Base-by-base conservation (phyloP, 2,329 filamentous ascomycete genomes). In the Beauveria pseudobassiana region DNA sequence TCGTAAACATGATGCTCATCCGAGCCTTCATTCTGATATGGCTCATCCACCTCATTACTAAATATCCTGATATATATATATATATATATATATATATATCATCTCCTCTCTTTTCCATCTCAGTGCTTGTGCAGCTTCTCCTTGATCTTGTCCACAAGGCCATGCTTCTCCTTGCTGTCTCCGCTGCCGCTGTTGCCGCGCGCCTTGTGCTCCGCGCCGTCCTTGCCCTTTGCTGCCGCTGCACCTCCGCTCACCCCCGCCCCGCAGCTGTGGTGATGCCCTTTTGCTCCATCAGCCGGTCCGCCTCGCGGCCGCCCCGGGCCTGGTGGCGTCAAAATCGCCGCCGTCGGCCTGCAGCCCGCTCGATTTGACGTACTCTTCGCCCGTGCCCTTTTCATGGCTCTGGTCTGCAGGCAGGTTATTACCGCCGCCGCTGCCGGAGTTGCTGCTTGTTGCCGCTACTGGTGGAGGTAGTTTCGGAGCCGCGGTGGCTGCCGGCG, bases 241-340 rank as follows among this genome's bases (percentile, higher is more conserved):
- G 34, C 34, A 38, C 12, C 34, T 5, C 34, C 34, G 1, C 34
- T 5, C 34, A 12, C 34, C 34, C 34, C 34, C 34, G 34, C 34
- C 24, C 10, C 9, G 38, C 12, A 1, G 59, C 8, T 2, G n/a
- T 40, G 42, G 8, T 59, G 50, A 67, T 50, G 8, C 69, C 72
- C 63, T 75, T 75, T 63, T 73, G 59, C 52, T 74, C 72, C 69
- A 75, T 63, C 20, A 75, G 66, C 2, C 87, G 81, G 66, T 88
- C 85, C 64, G 87, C 87, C 71, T 90, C 87, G 42, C 73, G 75
- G 3, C 85, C 12, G 87, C 87, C 12, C 87, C 87, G 0, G 86
- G 81, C 63, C 81, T 81, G 8, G 80, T 75, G 4, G 83, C 85
- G 67, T 89, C 87, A 69, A 89, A 88, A 66, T 89, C 79, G 6